These are phyloP conservation scores for Ogataea paradorogensis DNA, from an alignment of 805 yeast genomes.

Conservation along the genomic window DNA sequence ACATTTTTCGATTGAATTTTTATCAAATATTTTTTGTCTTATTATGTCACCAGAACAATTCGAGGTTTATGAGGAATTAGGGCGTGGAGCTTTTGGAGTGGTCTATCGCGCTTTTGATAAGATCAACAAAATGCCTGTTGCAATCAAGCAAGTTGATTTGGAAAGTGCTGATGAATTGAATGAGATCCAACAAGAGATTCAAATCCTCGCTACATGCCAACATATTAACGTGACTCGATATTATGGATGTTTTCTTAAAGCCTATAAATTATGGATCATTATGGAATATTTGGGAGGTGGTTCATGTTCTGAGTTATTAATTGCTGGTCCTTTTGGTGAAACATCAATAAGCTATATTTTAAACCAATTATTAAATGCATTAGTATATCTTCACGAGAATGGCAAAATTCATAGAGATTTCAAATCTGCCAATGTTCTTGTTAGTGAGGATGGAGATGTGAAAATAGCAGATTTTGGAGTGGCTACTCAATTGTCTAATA, in stretches of 20 bases:
- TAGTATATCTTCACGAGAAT: conserved; percentile 61
- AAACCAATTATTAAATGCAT: conserved; percentile 55
- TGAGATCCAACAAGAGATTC: conserved; percentile 72
- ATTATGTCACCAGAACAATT: conserved; percentile 42
- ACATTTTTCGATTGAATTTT: background rate
- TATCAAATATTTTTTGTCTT: background rate
- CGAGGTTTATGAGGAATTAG: conserved; percentile 52
- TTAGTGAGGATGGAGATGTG: conserved; percentile 68
- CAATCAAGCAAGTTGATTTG: conserved; percentile 66
- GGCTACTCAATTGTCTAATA: conserved; percentile 70
- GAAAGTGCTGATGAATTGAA: conserved; percentile 68
- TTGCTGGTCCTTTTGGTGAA: conserved; percentile 59
- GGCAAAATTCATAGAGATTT: conserved; percentile 91
- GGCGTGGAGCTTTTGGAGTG: conserved; percentile 77
- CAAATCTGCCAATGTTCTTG: conserved; percentile 85
- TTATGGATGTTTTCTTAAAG: conserved; percentile 68
- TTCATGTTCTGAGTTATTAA: conserved; percentile 61
- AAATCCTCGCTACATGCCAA: conserved; percentile 64
- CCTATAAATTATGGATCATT: conserved; percentile 70
- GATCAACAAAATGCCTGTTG: conserved; percentile 43
- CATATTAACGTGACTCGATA: conserved; percentile 62
- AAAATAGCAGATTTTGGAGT: conserved; percentile 96
- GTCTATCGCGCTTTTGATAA: conserved; percentile 63
- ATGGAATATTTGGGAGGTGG: conserved; percentile 86
- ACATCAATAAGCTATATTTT: conserved; percentile 51